A percentile compares a stretch with the other conserved stretches of the same genome.
phyloP scores from a whole-genome alignment of 345 rosid genomes.

The Lumnitzera racemosa region DNA sequence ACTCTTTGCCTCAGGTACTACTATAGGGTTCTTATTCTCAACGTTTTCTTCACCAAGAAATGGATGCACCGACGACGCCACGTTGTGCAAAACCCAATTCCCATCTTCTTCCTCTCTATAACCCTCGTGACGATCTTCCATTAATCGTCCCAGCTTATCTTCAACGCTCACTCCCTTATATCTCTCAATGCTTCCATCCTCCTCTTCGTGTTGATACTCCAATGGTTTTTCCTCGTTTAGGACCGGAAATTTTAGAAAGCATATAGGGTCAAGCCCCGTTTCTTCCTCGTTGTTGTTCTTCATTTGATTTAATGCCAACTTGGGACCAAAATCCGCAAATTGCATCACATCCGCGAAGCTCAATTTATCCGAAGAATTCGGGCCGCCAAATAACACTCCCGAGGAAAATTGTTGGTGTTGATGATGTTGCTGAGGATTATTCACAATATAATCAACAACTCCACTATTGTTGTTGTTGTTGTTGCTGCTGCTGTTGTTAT shows the following conservation, averaged over 20 bases:
- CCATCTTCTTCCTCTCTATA: constrained; percentile 14
- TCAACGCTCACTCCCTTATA: neutral
- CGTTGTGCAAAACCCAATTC: constrained; percentile 28
- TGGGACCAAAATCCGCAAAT: constrained; percentile 80
- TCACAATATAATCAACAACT: constrained; percentile 58
- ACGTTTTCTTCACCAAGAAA: constrained; percentile 34
- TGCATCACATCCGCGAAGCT: constrained; percentile 91
- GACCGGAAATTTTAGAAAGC: constrained; percentile 83
- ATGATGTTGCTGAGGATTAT: constrained; percentile 27
- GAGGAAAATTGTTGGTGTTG: constrained; percentile 34
- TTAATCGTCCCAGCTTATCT: neutral
- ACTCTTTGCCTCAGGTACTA: constrained; percentile 7
- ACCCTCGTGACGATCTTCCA: constrained; percentile 6
- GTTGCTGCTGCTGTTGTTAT: neutral
- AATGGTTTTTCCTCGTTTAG: constrained; percentile 40
- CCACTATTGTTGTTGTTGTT: constrained; percentile 15
- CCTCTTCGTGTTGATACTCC: constrained; percentile 19
- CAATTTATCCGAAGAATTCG: constrained; percentile 54
- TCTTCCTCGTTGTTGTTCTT: constrained; percentile 46
- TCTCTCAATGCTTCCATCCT: neutral
- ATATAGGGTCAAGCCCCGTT: constrained; percentile 68
- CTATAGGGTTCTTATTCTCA: constrained; percentile 9
- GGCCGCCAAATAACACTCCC: constrained; percentile 24
- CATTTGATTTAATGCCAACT: constrained; percentile 55
- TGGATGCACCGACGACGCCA: constrained; percentile 33